Evolutionary conservation across 2,329 filamentous ascomycete species (phyloP).

Genomic region (Colletotrichum euphorbiae): DNA sequence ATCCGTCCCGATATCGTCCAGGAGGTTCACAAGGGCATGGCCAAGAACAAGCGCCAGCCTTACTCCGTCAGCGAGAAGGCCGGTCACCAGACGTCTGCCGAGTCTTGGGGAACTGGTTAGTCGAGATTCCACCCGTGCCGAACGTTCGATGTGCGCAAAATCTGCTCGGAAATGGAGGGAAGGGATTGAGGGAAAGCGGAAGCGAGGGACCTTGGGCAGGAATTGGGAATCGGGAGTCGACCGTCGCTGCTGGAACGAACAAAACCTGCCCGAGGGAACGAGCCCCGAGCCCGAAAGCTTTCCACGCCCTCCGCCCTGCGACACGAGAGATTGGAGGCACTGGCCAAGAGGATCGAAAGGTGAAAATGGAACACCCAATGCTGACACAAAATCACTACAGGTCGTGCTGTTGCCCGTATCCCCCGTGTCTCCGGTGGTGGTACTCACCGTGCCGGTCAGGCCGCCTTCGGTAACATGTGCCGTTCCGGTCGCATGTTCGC

Average conservation of each 20-base stretch:
- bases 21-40: constrained; percentile 98
- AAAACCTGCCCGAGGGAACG: constrained; percentile 15
- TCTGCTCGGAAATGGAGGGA: background rate
- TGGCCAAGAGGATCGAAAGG: background rate
- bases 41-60: constrained; percentile 99
- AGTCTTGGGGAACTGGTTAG: constrained; percentile 99
- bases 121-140: constrained; percentile 46
- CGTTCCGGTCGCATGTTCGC: constrained; percentile 99
- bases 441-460: constrained; percentile 99
- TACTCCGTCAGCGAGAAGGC: constrained; percentile 99
- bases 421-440: constrained; percentile 99
- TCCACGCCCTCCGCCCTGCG: background rate
- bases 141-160: constrained; percentile 4
- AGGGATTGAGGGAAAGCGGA: background rate
- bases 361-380: constrained; percentile 12
- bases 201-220: constrained; percentile 32
- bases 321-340: background rate
- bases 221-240: constrained; percentile 4
- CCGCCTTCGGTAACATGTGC: constrained; percentile 99
- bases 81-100: constrained; percentile 99
- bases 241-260: constrained; percentile 5
- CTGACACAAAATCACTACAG: constrained; percentile 57
- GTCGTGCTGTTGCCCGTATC: constrained; percentile 99
- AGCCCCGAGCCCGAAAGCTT: constrained; percentile 16
- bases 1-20: constrained; percentile 99